Evolutionary conservation across 257 asterid species (phyloP), one percentile per base, ranked within the genome.

Genomic region (Solanum verrucosum): DNA sequence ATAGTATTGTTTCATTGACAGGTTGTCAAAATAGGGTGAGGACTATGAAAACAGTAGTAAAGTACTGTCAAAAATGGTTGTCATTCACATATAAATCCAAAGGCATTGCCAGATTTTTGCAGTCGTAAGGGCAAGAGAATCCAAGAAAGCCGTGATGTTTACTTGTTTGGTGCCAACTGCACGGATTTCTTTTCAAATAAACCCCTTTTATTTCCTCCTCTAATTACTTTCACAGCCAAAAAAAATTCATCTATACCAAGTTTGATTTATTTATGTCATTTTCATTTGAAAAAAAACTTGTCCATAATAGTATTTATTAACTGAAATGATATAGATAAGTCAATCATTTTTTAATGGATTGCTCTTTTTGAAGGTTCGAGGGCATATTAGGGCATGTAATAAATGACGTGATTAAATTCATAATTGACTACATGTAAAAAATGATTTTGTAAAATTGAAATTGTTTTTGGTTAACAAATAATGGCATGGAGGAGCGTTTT

Each of bases 121-220:
- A 49, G 23, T 52, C 63, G 23, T 2, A 6, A 52, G 63, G 63
- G 42, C 31, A 49, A 49, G 67, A 81, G 70, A 82, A 49, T 82
- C 85, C 85, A 82, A 82, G 85, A 42, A 82, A 49, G 18, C 85
- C 85, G 70, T 82, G 68, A 81, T 27, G 40, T 5, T 13, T 65
- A 37, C 49, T 74, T 9, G 3, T 34, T 75, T 29, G 70, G 12
- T 46, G 85, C 85, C 67, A 79, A 85, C n/a, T 49, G 42, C 87
- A 85, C 87, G 88, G 88, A 77, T 34, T 86, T 86, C 88, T 67
- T 86, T 86, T 67, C 83, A 71, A n/a, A 15, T 14, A 4, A 42
- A 4, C 65, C n/a, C n/a, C 29, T 79, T 27, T n/a, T 15, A 78
- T 78, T n/a, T 78, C 63, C 60, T 16, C 63, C n/a, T 44, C 16